Evolutionary conservation across 2,329 filamentous ascomycete genomes (phyloP), one percentile per base, ranked within the genome.

Genomic region (Colletotrichum tofieldiae): DNA sequence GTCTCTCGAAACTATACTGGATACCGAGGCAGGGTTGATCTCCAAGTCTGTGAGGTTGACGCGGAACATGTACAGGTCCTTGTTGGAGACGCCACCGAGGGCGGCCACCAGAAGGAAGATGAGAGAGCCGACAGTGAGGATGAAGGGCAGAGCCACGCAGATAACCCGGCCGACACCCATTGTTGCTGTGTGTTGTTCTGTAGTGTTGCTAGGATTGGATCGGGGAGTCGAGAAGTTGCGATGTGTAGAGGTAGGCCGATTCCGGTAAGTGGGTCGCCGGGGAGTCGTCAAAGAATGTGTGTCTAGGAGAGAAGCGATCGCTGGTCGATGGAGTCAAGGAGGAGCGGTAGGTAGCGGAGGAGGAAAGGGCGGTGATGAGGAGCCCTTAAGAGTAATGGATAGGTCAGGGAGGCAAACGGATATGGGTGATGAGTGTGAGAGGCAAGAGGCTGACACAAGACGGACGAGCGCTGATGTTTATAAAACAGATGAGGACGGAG

Each of bases 101-200:
- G 86, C 86, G 20, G 86, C 89, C 58, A 91, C 84, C 73, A 91
- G 82, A 75, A 92, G 82, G 76, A 93, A 93, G 77, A 96, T 84
- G 78, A 98, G 86, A 71, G 93, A 92, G 75, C 89, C 93, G 77
- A 96, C 84, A 26, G 94, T 96, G 79, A 98, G 89, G 75, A 90
- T 86, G 84, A 98, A 95, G 73, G 96, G 96, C 86, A 95, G 86
- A 83, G 93, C 90, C 84, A 98, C 96, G 84, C 95, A 98, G 81
- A 93, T 86, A 78, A 96, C 90, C 79, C 96, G 91, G 77, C 94
- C 95, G 79, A 89, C 87, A 84, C 92, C 82, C 86, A 88, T 88
- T 8, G 75, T 75, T 51, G n/a, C 54, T 80, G 81, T 67, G 81
- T 67, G 75, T 75, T 79, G 78, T 79, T 67, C 72, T 79, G 66